Evolutionary conservation across 2,329 filamentous ascomycete genomes (phyloP), one percentile per base, ranked within the genome.

Genomic region (Trichoderma polysporum): DNA sequence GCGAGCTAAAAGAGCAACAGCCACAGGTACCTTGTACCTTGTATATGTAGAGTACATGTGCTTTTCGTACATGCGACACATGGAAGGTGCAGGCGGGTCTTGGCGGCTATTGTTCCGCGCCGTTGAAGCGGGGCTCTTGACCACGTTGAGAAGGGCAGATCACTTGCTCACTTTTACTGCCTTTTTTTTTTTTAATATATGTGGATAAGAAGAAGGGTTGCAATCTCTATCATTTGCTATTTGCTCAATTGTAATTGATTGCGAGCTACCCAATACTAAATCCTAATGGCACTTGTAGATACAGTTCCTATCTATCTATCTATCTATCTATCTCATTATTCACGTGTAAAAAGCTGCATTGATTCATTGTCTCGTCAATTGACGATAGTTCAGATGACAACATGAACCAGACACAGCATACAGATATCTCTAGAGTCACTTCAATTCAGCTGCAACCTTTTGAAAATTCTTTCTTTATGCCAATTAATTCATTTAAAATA

Each of bases 11-110:
- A 27, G 71, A 47, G 45, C 69, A 37, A 29, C 15, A n/a, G 45
- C 19, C 10, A 25, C 45, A 84, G 76, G 37, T 37, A 13, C 35
- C 35, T 77, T 71, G 17, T 70, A 70, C 54, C 74, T 69, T 12
- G 72, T 45, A 45, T 10, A 45, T 2, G n/a, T 4, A 45, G 17
- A 19, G 41, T 19, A 45, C n/a, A n/a, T n/a, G n/a, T 22, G 41
- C 41, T 45, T 19, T 19, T 3, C 19, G 5, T 22, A 19, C 41
- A 22, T 17, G 41, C 41, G 39, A n/a, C 66, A 17, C 54, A 35
- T 17, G 41, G 57, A 49, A 49, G 17, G 10, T 22, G 6, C 10
- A 72, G 29, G 57, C 17, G 57, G 58, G 41, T 50, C 58, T 25
- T 25, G 19, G 41, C 57, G 19, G 29, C 45, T 31, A 12, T 27